These are phyloP conservation scores for Spathaspora passalidarum DNA, from an alignment of 805 yeast species.

Conservation along the genomic window DNA sequence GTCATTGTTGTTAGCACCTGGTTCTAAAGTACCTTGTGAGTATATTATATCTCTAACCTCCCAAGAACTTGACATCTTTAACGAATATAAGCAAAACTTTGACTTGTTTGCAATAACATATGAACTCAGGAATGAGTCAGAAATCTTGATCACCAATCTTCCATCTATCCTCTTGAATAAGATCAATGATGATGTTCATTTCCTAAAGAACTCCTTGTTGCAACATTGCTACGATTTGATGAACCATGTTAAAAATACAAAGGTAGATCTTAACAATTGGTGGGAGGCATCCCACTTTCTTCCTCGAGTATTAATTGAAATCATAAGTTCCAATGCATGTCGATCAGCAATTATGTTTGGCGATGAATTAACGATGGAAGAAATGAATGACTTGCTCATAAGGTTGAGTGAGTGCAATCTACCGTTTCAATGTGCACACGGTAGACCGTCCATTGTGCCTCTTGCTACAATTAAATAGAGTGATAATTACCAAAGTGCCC, in stretches of 20 bases:
- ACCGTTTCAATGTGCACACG: slow-evolving; percentile 86
- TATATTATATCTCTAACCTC: neutral
- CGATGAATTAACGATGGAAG: slow-evolving; percentile 36
- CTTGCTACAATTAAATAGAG: slow-evolving; percentile 15
- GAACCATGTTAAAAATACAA: slow-evolving; percentile 36
- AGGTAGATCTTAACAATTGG: slow-evolving; percentile 27
- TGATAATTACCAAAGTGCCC: neutral
- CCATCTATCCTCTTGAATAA: slow-evolving; percentile 43
- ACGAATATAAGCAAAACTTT: slow-evolving; percentile 12
- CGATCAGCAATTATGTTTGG: slow-evolving; percentile 74
- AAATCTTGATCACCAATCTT: slow-evolving; percentile 34
- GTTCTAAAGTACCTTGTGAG: neutral
- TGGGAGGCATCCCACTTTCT: slow-evolving; percentile 23
- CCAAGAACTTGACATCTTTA: slow-evolving; percentile 11
- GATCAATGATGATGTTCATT: slow-evolving; percentile 19
- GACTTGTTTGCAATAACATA: slow-evolving; percentile 17
- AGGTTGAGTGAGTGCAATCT: slow-evolving; percentile 45
- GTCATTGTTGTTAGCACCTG: neutral
- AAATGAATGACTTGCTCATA: slow-evolving; percentile 45
- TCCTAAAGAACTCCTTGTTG: slow-evolving; percentile 36
- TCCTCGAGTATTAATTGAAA: slow-evolving; percentile 51
- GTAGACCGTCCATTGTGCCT: slow-evolving; percentile 72
- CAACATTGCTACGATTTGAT: slow-evolving; percentile 46
- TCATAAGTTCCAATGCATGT: slow-evolving; percentile 63
- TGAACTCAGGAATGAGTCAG: slow-evolving; percentile 1